phyloP scores from a whole-genome alignment of 495 filamentous ascomycete species.

The Aspergillus baeticus region DNA sequence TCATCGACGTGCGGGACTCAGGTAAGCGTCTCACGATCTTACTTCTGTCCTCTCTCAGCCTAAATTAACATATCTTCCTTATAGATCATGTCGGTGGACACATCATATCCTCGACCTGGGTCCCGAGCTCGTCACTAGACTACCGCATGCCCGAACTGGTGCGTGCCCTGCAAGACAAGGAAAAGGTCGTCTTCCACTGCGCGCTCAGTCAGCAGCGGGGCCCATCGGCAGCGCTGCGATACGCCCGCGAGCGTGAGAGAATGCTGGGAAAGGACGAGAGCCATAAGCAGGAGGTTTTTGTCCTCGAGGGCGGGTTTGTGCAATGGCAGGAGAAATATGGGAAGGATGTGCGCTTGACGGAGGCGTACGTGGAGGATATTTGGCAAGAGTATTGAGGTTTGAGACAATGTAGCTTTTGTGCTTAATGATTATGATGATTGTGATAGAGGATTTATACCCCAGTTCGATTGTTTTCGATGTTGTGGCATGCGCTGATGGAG shows the following conservation, averaged over 20 bases:
- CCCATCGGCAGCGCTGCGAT: conserved; percentile 44
- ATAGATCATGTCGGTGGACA: conserved; percentile 91
- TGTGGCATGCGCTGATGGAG: neutral
- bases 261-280: conserved; percentile 32
- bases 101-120: conserved; percentile 69
- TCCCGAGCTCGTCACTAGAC: conserved; percentile 72
- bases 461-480: too few relatives aligned
- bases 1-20: conserved; percentile 88
- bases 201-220: conserved; percentile 84
- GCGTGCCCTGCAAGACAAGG: conserved; percentile 71
- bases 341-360: conserved; percentile 75
- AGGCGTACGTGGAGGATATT: conserved; percentile 80
- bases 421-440: neutral
- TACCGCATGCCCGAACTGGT: conserved; percentile 77
- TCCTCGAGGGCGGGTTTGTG: conserved; percentile 84
- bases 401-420: neutral
- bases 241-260: conserved; percentile 42
- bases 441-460: conserved; percentile 2
- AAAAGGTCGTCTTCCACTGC: conserved; percentile 92
- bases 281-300: conserved; percentile 67
- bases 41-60: neutral
- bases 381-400: conserved; percentile 67
- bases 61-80: neutral
- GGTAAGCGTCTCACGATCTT: conserved; percentile 40
- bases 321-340: conserved; percentile 89